phyloP scores from a whole-genome alignment of 1,139 yeast species.

The Hanseniaspora uvarum region DNA sequence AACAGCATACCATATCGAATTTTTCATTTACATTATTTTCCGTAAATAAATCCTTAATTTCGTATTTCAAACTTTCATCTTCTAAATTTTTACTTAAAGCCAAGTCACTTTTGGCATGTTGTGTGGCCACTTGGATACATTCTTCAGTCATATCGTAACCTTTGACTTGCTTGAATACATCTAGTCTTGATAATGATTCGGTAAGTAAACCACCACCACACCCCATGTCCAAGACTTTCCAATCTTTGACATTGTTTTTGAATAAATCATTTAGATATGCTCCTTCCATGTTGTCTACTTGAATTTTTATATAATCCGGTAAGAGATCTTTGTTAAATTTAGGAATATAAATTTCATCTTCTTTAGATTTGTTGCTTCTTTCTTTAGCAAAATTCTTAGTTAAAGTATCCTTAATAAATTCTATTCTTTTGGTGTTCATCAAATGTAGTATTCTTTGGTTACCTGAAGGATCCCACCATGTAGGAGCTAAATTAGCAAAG shows the following conservation, averaged over 20 bases:
- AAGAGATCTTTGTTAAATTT: conserved; percentile 62
- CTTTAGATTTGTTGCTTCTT: conserved; percentile 29
- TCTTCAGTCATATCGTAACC: conserved; percentile 83
- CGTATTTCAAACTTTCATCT: conserved; percentile 38
- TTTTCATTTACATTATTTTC: conserved; percentile 34
- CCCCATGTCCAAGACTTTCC: conserved; percentile 73
- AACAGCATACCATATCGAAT: conserved; percentile 75
- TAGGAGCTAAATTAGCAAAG: conserved; percentile 70
- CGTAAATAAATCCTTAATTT: conserved; percentile 52
- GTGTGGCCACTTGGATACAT: conserved; percentile 67
- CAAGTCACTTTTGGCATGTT: conserved; percentile 62
- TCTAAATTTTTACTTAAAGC: conserved; percentile 36
- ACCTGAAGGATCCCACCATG: conserved; percentile 96
- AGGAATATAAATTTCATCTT: conserved; percentile 55
- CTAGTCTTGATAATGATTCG: conserved; percentile 75
- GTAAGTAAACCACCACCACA: conserved; percentile 95
- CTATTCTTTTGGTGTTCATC: conserved; percentile 85
- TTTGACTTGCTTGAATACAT: conserved; percentile 49
- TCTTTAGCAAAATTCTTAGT: conserved; percentile 25
- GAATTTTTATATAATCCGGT: conserved; percentile 45
- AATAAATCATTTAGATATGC: conserved; percentile 37
- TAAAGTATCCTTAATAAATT: conserved; percentile 61
- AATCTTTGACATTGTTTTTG: conserved; percentile 25
- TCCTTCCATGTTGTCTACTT: conserved; percentile 41
- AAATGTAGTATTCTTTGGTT: conserved; percentile 87